Evolutionary conservation across 495 filamentous ascomycete genomes (phyloP).

Genomic region (Aspergillus homomorphus): DNA sequence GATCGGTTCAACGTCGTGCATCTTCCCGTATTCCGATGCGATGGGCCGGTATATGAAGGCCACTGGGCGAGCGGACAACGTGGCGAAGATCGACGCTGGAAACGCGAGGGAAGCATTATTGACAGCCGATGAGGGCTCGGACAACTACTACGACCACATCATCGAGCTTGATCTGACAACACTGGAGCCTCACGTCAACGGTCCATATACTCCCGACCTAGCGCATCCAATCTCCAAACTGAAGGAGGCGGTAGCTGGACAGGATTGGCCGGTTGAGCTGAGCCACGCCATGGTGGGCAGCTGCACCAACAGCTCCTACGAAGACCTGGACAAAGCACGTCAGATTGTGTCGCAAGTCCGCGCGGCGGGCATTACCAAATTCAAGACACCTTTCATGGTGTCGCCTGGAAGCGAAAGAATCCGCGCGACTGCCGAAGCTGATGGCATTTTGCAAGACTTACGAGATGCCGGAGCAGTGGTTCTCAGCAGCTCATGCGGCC

Average conservation of each 20-base stretch:
- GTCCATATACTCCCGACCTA: slow-evolving; percentile 90
- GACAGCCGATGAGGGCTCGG: slow-evolving; percentile 66
- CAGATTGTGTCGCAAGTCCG: slow-evolving; percentile 84
- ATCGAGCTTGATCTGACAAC: slow-evolving; percentile 83
- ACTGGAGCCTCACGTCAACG: slow-evolving; percentile 91
- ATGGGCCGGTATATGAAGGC: slow-evolving; percentile 82
- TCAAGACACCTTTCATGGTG: slow-evolving; percentile 79
- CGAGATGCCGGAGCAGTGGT: slow-evolving; percentile 86
- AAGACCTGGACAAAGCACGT: slow-evolving; percentile 83
- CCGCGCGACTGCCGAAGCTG: slow-evolving; percentile 77
- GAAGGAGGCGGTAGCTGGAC: slow-evolving; percentile 71
- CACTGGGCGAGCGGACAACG: slow-evolving; percentile 76
- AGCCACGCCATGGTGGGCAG: slow-evolving; percentile 82
- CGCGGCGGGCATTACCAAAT: slow-evolving; percentile 70
- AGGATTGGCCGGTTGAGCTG: slow-evolving; percentile 86
- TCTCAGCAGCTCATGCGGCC: slow-evolving; percentile 82
- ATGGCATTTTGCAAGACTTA: slow-evolving; percentile 81
- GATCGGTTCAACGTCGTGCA: slow-evolving; percentile 82
- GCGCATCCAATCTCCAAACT: slow-evolving; percentile 89
- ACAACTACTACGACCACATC: slow-evolving; percentile 81
- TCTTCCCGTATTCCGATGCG: slow-evolving; percentile 87
- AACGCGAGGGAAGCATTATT: slow-evolving; percentile 53
- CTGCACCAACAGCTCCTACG: slow-evolving; percentile 93
- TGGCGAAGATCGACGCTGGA: slow-evolving; percentile 68
- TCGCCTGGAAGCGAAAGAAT: slow-evolving; percentile 91